phyloP scores from a whole-genome alignment of 1,284 basidiomycete species.

The Melampsora larici-populina region DNA sequence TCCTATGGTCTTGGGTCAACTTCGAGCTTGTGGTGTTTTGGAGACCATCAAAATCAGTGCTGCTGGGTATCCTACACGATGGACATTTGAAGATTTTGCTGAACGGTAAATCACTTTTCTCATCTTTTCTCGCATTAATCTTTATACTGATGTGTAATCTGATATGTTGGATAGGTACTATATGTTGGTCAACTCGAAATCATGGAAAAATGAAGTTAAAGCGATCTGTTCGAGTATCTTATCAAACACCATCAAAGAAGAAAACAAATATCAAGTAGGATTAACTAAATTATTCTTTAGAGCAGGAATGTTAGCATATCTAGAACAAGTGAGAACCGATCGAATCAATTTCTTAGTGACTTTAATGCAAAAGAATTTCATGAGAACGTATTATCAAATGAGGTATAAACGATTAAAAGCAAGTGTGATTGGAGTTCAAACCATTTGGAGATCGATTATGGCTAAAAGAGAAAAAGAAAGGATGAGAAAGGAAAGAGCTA shows the following conservation, averaged over 20 bases:
- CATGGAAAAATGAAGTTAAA: slow-evolving; percentile 79
- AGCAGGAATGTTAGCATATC: slow-evolving; percentile 95
- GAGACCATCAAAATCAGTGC: slow-evolving; percentile 99
- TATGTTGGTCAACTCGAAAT: slow-evolving; percentile 82
- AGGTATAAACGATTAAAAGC: slow-evolving; percentile 70
- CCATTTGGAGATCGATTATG: slow-evolving; percentile 83
- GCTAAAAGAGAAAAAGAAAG: slow-evolving; percentile 70
- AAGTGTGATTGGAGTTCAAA: slow-evolving; percentile 80
- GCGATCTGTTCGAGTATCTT: slow-evolving; percentile 82
- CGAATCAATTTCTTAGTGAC: slow-evolving; percentile 86
- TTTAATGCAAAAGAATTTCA: slow-evolving; percentile 94
- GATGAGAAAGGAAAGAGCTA: slow-evolving; percentile 71
- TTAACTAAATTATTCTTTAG: slow-evolving; percentile 99
- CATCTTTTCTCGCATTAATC: slow-evolving; percentile 9
- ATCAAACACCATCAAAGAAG: slow-evolving; percentile 78
- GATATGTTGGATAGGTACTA: slow-evolving; percentile 70
- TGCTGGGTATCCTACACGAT: slow-evolving; percentile 96
- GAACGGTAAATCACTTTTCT: slow-evolving; percentile 66
- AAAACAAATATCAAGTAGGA: slow-evolving; percentile 95
- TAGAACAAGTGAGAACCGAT: slow-evolving; percentile 84
- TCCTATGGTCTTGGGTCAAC: slow-evolving; percentile 89
- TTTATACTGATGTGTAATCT: not conserved
- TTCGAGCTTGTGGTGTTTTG: slow-evolving; percentile 96
- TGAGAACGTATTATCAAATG: slow-evolving; percentile 76
- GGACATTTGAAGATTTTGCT: slow-evolving; percentile 99